Conservation (phyloP, 139 green algal species). For the Chlamydomonas sphaeroides region DNA sequence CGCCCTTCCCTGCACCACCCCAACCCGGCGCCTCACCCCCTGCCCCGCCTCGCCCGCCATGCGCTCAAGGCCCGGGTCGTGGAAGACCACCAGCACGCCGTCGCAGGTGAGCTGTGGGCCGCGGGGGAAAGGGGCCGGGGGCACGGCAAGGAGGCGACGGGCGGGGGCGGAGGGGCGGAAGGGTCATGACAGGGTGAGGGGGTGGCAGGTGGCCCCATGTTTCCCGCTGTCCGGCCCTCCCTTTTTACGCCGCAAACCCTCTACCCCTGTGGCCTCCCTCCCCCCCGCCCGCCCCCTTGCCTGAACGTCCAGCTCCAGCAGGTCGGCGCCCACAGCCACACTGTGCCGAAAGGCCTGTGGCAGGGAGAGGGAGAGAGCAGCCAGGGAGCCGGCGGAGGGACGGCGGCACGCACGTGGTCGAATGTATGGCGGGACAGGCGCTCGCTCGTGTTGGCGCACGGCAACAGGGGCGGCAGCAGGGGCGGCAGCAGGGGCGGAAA, state of each 20-base stretch:
- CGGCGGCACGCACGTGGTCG: too few relatives aligned
- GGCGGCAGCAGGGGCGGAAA: too few relatives aligned
- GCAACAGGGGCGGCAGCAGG: too few relatives aligned
- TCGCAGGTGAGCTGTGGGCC: slow-evolving; percentile 4
- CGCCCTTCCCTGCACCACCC: too few relatives aligned
- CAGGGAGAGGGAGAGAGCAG: not conserved
- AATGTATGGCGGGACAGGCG: too few relatives aligned
- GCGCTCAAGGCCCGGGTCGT: not conserved
- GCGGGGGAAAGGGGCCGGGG: not conserved
- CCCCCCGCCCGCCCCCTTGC: not conserved
- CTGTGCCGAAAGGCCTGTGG: slow-evolving; percentile 30
- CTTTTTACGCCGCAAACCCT: too few relatives aligned
- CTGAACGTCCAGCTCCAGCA: slow-evolving; percentile 42
- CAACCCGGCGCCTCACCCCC: too few relatives aligned
- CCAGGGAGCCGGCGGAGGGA: too few relatives aligned
- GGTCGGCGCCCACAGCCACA: slow-evolving; percentile 5
- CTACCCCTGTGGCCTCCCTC: not conserved
- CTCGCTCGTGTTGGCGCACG: too few relatives aligned
- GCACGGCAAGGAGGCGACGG: not conserved
- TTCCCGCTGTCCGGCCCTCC: too few relatives aligned
- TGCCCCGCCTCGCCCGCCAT: not conserved
- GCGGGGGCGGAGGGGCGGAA: not conserved
- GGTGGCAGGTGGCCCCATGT: too few relatives aligned
- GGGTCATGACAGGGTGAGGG: not conserved
- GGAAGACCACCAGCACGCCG: slow-evolving; percentile 33